phyloP scores from a whole-genome alignment of 179 eudicot species.

The Patellifolia procumbens region DNA sequence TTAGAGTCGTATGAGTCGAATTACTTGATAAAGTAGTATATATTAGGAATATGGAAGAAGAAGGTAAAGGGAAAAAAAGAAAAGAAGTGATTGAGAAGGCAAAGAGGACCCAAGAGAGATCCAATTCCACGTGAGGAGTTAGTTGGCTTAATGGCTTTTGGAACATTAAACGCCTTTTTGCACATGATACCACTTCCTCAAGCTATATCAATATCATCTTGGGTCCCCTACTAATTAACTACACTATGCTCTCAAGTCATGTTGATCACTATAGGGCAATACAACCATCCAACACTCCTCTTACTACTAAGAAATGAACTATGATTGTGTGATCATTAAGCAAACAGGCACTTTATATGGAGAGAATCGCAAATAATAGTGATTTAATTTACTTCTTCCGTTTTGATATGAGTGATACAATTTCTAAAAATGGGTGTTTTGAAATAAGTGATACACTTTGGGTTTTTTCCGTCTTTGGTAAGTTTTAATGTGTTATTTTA shows the following conservation, averaged over 20 bases:
- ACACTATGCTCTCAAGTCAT: neutral
- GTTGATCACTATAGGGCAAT: neutral
- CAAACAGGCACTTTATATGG: neutral
- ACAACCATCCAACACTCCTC: neutral
- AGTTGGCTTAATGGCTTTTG: constrained; percentile 21
- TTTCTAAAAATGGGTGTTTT: no score
- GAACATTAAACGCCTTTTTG: constrained; percentile 23
- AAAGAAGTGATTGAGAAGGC: neutral
- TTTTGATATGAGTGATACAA: no score
- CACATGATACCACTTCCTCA: constrained; percentile 35
- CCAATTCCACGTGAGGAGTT: constrained; percentile 32
- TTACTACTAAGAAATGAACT: neutral
- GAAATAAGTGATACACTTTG: no score
- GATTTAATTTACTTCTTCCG: no score
- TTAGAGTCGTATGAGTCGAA: no score
- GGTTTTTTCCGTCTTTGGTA: no score
- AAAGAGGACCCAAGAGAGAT: constrained; percentile 16
- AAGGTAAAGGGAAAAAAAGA: neutral
- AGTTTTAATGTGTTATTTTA: no score
- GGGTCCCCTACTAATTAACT: constrained; percentile 10
- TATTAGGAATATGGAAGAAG: neutral
- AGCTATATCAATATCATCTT: neutral
- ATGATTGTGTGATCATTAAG: constrained; percentile 11
- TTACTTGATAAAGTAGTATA: no score
- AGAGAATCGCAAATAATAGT: no score